A percentile compares a stretch with the other conserved stretches of the same genome.
Evolutionary conservation across 768 basidiomycete species (phyloP).

Genomic region (Lactarius tabidus): DNA sequence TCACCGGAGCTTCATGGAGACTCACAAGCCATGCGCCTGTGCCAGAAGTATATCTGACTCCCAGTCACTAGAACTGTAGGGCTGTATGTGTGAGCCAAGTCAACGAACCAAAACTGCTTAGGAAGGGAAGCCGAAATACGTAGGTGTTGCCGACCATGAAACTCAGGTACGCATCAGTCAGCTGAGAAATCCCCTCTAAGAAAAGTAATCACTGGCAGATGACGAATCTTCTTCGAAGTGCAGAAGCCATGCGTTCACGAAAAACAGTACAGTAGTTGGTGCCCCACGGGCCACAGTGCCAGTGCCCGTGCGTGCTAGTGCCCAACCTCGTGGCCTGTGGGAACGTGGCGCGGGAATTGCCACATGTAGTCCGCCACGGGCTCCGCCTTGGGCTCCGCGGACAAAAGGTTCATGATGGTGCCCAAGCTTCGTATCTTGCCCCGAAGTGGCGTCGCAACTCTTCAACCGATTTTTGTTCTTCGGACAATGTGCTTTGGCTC

Average conservation of each 20-base stretch:
- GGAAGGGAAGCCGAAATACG: neutral
- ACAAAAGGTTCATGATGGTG: too few species aligned
- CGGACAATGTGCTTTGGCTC: neutral
- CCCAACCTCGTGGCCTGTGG: neutral
- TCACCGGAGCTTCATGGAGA: neutral
- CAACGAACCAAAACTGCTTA: neutral
- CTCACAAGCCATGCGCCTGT: constrained; percentile 15
- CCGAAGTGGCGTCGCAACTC: too few species aligned
- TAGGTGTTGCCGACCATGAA: constrained; percentile 20
- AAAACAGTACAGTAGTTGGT: neutral
- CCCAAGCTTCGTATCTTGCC: too few species aligned
- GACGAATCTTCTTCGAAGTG: neutral
- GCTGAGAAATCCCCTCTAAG: neutral
- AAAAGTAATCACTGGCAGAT: constrained; percentile 20
- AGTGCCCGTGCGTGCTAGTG: neutral
- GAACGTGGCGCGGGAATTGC: neutral
- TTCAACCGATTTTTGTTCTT: neutral
- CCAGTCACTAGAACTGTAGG: constrained; percentile 9
- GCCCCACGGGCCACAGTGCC: neutral
- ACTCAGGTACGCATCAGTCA: constrained; percentile 5
- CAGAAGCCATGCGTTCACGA: neutral
- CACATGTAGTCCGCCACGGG: neutral
- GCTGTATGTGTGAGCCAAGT: neutral
- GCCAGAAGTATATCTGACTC: constrained; percentile 8
- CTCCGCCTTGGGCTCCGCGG: too few species aligned